Base-by-base conservation (phyloP, 352 stramenopile species). In the Globisporangium middletonii region DNA sequence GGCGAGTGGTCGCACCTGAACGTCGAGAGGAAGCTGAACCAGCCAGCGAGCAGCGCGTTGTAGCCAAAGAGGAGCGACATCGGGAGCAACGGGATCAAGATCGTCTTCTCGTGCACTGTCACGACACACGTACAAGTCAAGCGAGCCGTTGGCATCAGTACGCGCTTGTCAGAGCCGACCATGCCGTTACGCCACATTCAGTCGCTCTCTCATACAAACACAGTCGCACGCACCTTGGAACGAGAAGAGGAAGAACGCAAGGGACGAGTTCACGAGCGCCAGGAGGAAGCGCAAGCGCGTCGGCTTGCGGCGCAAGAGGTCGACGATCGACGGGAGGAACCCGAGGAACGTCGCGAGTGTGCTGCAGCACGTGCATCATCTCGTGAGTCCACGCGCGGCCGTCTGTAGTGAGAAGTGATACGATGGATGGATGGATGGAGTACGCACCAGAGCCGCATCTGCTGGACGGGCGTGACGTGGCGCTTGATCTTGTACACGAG, bases 201-300 rank as follows among this genome's bases (percentile, higher is more conserved):
- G 33, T 38, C 33, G 9, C 33, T 42, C 37, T 9, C 37, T 15
- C 13, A 42, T 42, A 42, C 37, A 42, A 15, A 18, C 42, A 46
- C 9, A 46, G 16, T 3, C 43, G 19, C 18, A 28, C 43, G 43
- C 4, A 48, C 43, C 43, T 92, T 99, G 95, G 69, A 97, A 99
- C n/a, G 90, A 98, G 46, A 97, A 97, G 48, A 98, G 75, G 68
- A 98, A 98, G 60, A 98, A 98, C 43, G 89, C 85, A 8, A 98
- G 69, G 8, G 92, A 93, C 46, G 81, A 95, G 51, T 89, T 92
- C 30, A 72, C 79, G 27, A 94, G 71, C 8, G 88, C 88, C 38
- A 95, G 73, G 18, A 98, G 59, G 52, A 97, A 85, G 11, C 82
- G 72, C 50, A 86, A 65, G 18, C 82, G 82, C 9, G 73, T 91